phyloP scores from a whole-genome alignment of 768 basidiomycete genomes.

The Trametopsis cervina region DNA sequence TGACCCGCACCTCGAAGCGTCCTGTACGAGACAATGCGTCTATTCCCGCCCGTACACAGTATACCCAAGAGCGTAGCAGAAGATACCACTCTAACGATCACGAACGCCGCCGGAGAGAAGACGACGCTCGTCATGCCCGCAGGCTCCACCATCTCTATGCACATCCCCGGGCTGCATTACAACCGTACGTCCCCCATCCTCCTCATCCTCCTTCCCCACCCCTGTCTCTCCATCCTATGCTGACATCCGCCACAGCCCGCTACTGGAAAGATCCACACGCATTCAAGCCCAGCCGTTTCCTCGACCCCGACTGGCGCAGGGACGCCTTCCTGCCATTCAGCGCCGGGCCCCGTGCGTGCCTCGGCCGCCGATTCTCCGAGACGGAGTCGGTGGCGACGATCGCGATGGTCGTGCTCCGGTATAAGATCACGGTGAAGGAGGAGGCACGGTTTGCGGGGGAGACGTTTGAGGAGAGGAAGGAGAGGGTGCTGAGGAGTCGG shows the following conservation, averaged over 20 bases:
- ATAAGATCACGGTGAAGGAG: slow-evolving; percentile 31
- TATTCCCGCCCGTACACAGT: slow-evolving; percentile 25
- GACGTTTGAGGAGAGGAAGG: slow-evolving; percentile 37
- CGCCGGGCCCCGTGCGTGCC: slow-evolving; percentile 37
- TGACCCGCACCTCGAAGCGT: slow-evolving; percentile 15
- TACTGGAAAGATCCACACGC: slow-evolving; percentile 32
- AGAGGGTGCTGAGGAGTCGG: slow-evolving; percentile 13
- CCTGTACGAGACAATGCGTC: slow-evolving; percentile 28
- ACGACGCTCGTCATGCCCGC: slow-evolving; percentile 20
- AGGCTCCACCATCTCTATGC: slow-evolving; percentile 21
- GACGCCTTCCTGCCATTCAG: slow-evolving; percentile 53
- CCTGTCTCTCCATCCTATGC: neutral
- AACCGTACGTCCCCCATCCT: slow-evolving; percentile 23
- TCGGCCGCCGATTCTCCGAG: slow-evolving; percentile 31
- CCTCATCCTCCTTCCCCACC: neutral
- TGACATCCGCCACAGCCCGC: slow-evolving; percentile 18
- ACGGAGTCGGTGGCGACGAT: slow-evolving; percentile 43
- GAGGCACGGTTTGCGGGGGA: slow-evolving; percentile 32
- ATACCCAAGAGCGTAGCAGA: slow-evolving; percentile 24
- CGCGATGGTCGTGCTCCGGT: slow-evolving; percentile 39
- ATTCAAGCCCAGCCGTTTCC: slow-evolving; percentile 38
- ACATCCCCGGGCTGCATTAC: slow-evolving; percentile 27
- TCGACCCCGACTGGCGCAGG: slow-evolving; percentile 40
- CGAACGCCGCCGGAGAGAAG: slow-evolving; percentile 21
- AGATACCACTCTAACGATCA: slow-evolving; percentile 22